phyloP scores from a whole-genome alignment of 768 basidiomycete species.

The Naganishia vaughanmartiniae region DNA sequence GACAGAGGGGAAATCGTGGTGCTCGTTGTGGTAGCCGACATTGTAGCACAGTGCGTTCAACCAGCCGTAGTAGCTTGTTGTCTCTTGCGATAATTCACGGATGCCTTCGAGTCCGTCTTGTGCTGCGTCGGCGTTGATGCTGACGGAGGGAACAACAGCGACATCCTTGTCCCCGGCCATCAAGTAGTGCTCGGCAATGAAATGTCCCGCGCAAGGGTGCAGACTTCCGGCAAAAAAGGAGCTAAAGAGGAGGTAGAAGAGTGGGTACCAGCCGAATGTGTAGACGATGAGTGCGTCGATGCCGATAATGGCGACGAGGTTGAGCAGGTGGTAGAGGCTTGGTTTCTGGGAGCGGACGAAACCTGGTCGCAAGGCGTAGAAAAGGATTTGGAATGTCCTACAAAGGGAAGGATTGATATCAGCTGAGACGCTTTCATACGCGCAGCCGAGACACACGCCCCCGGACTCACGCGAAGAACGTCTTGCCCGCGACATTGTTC shows the following conservation, averaged over 20 bases:
- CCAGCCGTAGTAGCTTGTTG: slow-evolving; percentile 92
- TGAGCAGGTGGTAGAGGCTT: slow-evolving; percentile 80
- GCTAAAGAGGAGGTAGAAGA: slow-evolving; percentile 79
- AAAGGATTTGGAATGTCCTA: slow-evolving; percentile 95
- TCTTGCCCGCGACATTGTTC: slow-evolving; percentile 95
- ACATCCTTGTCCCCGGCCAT: slow-evolving; percentile 37
- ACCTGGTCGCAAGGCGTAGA: slow-evolving; percentile 93
- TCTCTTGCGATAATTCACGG: slow-evolving; percentile 78
- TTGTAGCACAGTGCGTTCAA: slow-evolving; percentile 91
- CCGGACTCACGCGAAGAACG: slow-evolving; percentile 81
- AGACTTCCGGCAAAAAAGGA: slow-evolving; percentile 95
- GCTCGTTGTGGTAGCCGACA: slow-evolving; percentile 92
- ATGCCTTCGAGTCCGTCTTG: slow-evolving; percentile 35
- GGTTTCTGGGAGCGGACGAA: slow-evolving; percentile 79
- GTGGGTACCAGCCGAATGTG: slow-evolving; percentile 53
- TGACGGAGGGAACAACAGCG: slow-evolving; percentile 25
- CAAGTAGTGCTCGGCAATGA: slow-evolving; percentile 94
- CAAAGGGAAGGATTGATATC: slow-evolving; percentile 3
- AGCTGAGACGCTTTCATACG: neutral
- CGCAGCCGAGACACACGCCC: neutral
- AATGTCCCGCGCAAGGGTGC: slow-evolving; percentile 94
- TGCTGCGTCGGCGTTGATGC: slow-evolving; percentile 32
- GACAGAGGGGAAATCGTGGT: slow-evolving; percentile 96
- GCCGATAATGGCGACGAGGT: slow-evolving; percentile 65
- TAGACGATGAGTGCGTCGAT: slow-evolving; percentile 67